These are phyloP conservation scores for Phytophthora nicotianae DNA, from an alignment of 352 stramenopile species.

Conservation along the genomic window DNA sequence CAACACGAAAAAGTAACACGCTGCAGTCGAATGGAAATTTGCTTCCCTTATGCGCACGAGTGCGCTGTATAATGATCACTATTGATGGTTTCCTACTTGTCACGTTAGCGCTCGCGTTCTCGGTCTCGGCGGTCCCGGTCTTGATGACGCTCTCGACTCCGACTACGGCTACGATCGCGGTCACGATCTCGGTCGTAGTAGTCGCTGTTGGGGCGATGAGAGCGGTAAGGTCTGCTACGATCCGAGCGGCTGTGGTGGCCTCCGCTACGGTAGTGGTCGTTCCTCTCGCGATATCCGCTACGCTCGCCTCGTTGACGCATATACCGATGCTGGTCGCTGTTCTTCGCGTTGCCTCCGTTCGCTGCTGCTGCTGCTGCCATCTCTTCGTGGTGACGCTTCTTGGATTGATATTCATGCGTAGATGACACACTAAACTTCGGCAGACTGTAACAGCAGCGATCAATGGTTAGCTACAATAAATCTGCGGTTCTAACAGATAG, in stretches of 20 bases:
- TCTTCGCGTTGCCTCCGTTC: conserved; percentile 30
- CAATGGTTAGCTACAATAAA: conserved; percentile 7
- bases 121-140: conserved; percentile 35
- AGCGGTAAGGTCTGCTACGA: conserved; percentile 32
- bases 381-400: conserved; percentile 85
- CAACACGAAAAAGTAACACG: too few species aligned
- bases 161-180: conserved; percentile 32
- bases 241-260: conserved; percentile 35
- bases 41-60: too few species aligned
- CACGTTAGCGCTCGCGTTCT: conserved; percentile 24
- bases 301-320: conserved; percentile 35
- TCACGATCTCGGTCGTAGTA: conserved; percentile 48
- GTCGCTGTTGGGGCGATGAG: conserved; percentile 39
- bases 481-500: not conserved
- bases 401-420: conserved; percentile 87
- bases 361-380: conserved; percentile 46
- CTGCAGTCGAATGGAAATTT: too few species aligned
- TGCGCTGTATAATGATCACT: not conserved
- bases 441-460: conserved; percentile 44
- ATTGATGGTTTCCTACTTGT: not conserved
- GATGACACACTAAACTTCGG: conserved; percentile 87
- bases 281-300: conserved; percentile 36
- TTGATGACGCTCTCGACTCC: conserved; percentile 37
- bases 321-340: conserved; percentile 36
- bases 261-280: conserved; percentile 39